Percentiles rank a stretch among this genome's conserved stretches.
These are phyloP conservation scores for Lagenidium sp. DNA, from an alignment of 352 stramenopile genomes.

Conservation along the genomic window DNA sequence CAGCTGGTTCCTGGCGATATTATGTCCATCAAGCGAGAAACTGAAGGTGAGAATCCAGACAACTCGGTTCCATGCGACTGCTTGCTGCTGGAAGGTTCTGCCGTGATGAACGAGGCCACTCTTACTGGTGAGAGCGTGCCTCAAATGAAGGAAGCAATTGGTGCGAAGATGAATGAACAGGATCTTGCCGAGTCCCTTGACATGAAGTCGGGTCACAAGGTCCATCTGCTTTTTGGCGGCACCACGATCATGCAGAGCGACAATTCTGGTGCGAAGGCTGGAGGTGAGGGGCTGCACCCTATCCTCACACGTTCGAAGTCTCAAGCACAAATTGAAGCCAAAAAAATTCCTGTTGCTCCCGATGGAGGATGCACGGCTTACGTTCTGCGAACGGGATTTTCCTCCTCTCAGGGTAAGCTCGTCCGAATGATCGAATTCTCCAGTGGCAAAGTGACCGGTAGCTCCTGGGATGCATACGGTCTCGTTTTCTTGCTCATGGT, in stretches of 20 bases:
- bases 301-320: constrained; percentile 13
- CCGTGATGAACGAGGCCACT: constrained; percentile 98
- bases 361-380: constrained; percentile 91
- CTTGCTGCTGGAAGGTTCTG: constrained; percentile 91
- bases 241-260: constrained; percentile 89
- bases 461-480: constrained; percentile 93
- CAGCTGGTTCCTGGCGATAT: constrained; percentile 91
- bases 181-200: constrained; percentile 65
- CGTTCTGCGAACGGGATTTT: constrained; percentile 96
- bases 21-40: constrained; percentile 89
- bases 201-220: constrained; percentile 84
- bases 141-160: constrained; percentile 95
- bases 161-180: constrained; percentile 59
- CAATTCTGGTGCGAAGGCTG: constrained; percentile 14
- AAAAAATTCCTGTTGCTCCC: constrained; percentile 60
- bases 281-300: constrained; percentile 7
- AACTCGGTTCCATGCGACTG: constrained; percentile 93
- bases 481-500: constrained; percentile 95
- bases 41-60: constrained; percentile 55
- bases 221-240: constrained; percentile 91
- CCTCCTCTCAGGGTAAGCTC: constrained; percentile 96
- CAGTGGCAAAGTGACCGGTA: constrained; percentile 94
- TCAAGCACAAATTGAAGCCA: constrained; percentile 11
- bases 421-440: constrained; percentile 98
- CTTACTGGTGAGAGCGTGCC: constrained; percentile 98